A percentile compares a stretch with the other conserved stretches of the same genome.
Conservation (phyloP, 768 basidiomycete species). For the Imleria badia region DNA sequence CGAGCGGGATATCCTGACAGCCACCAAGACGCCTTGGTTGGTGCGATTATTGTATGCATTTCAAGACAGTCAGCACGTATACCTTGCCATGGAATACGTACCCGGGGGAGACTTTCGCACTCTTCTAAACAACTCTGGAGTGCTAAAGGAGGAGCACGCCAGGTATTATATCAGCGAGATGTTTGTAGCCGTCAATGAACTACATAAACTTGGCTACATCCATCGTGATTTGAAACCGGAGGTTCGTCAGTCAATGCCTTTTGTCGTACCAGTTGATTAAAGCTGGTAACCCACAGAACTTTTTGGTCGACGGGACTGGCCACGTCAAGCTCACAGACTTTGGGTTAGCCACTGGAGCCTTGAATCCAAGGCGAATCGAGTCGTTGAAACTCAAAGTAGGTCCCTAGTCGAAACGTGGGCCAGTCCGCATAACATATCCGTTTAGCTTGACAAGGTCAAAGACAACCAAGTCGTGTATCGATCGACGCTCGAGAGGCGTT, state of each 20-base stretch:
- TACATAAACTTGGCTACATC: slow-evolving; percentile 97
- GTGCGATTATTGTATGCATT: slow-evolving; percentile 95
- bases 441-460: slow-evolving; percentile 92
- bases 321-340: slow-evolving; percentile 99
- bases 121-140: slow-evolving; percentile 95
- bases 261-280: neutral
- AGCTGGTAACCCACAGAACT: slow-evolving; percentile 60
- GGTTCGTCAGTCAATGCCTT: slow-evolving; percentile 45
- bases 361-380: slow-evolving; percentile 93
- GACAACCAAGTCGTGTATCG: slow-evolving; percentile 87
- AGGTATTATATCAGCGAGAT: slow-evolving; percentile 97
- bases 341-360: slow-evolving; percentile 92
- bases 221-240: slow-evolving; percentile 98
- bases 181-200: slow-evolving; percentile 91
- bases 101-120: slow-evolving; percentile 99
- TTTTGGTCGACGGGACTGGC: slow-evolving; percentile 91
- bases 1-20: slow-evolving; percentile 95
- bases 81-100: slow-evolving; percentile 99
- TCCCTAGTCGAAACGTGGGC: neutral
- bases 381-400: slow-evolving; percentile 87
- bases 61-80: slow-evolving; percentile 88
- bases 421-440: slow-evolving; percentile 4
- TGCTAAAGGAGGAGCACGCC: slow-evolving; percentile 96
- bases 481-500: slow-evolving; percentile 91
- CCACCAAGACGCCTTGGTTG: slow-evolving; percentile 97